Percentiles rank a stretch among this genome's conserved stretches.
These are phyloP conservation scores for Metarhizium brunneum DNA, from an alignment of 2,329 filamentous ascomycete species.

Conservation along the genomic window DNA sequence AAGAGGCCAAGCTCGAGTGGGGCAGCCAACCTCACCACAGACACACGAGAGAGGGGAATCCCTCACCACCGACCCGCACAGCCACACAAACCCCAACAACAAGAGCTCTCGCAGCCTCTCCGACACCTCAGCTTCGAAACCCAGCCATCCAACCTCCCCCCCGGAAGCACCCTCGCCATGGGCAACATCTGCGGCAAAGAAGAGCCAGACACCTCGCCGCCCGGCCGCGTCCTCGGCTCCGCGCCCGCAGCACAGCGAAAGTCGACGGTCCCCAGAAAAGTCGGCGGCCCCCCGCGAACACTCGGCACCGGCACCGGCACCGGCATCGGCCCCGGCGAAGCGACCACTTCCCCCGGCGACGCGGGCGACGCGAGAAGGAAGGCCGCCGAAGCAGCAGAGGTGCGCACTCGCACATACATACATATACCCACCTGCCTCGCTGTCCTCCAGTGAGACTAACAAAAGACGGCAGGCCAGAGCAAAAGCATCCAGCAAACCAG, in stretches of 20 bases:
- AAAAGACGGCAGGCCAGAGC: conserved; percentile 50
- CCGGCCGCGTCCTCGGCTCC: conserved; percentile 63
- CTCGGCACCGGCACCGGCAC: conserved; percentile 41
- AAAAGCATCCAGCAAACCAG: conserved; percentile 41
- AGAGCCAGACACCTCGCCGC: conserved; percentile 54
- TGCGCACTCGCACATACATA: conserved; percentile 29
- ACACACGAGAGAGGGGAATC: neutral
- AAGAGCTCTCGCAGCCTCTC: neutral
- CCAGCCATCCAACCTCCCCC: neutral
- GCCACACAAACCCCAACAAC: neutral
- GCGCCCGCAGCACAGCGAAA: conserved; percentile 33
- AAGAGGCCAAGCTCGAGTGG: no score
- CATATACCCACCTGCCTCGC: no score
- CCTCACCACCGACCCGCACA: no score
- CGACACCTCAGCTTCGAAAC: neutral
- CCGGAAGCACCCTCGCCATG: conserved; percentile 41
- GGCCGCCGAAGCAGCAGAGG: conserved; percentile 79
- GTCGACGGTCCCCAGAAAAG: conserved; percentile 40
- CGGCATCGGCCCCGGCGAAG: conserved; percentile 35
- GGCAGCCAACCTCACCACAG: neutral
- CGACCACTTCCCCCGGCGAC: conserved; percentile 12
- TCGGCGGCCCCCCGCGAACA: conserved; percentile 51
- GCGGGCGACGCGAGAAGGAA: conserved; percentile 51
- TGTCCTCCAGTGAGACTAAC: neutral
- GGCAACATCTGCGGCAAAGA: conserved; percentile 81